Percentiles rank a stretch among this genome's conserved stretches.
These are phyloP conservation scores for Blastomyces silverae DNA, from an alignment of 2,329 filamentous ascomycete species.

Conservation along the genomic window DNA sequence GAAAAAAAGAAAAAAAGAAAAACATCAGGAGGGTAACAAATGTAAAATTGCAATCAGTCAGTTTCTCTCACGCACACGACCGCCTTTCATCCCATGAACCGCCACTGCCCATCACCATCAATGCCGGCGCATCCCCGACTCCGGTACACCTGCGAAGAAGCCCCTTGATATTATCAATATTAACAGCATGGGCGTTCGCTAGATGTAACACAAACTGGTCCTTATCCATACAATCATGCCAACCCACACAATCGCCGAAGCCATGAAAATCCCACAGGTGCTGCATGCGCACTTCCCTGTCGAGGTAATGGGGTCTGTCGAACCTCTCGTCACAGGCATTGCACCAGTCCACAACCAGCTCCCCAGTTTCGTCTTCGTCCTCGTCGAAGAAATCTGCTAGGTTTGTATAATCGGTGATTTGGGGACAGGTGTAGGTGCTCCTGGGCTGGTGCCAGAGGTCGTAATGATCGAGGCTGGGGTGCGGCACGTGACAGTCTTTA, in stretches of 20 bases:
- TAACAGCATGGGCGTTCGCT: conserved; percentile 6
- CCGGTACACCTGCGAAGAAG: not conserved
- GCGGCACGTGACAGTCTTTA: not conserved
- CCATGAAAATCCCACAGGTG: conserved; percentile 8
- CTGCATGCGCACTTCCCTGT: conserved; percentile 1
- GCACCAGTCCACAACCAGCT: conserved; percentile 2
- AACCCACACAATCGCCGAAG: conserved; percentile 8
- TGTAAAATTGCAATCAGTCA: not conserved
- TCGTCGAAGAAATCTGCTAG: conserved; percentile 6
- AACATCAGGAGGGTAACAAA: not conserved
- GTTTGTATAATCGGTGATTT: not conserved
- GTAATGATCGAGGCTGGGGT: conserved; percentile 9
- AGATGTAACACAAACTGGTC: conserved; percentile 9
- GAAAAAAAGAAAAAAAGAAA: no score
- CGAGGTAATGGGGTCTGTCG: not conserved
- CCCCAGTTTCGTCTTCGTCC: not conserved
- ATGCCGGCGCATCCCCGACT: not conserved
- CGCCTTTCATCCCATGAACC: not conserved
- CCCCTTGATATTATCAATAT: conserved; percentile 1
- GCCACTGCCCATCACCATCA: not conserved
- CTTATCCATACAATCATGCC: not conserved
- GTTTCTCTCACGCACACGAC: not conserved
- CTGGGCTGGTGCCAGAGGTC: conserved; percentile 8
- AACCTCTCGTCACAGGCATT: not conserved
- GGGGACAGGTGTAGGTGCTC: conserved; percentile 7